Conservation (phyloP, 805 yeast genomes). For the Ogataea angusta region DNA sequence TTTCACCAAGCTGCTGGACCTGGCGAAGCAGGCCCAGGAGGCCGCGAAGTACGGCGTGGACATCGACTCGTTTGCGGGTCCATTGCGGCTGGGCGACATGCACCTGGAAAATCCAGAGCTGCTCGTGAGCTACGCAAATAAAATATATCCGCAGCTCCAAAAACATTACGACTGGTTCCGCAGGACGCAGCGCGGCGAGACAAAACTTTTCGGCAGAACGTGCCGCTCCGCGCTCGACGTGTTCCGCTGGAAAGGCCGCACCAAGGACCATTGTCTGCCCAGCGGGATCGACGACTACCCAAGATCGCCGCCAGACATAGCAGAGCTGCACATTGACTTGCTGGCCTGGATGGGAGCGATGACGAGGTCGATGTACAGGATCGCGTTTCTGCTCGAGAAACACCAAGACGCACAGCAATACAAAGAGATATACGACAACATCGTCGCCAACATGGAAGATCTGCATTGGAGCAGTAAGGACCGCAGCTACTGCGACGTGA, state of each 20-base stretch:
- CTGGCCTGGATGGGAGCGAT: slow-evolving; percentile 92
- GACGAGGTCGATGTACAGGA: slow-evolving; percentile 75
- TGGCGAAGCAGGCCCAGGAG: slow-evolving; percentile 32
- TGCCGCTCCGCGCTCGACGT: slow-evolving; percentile 54
- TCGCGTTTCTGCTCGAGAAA: slow-evolving; percentile 62
- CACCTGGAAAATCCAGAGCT: slow-evolving; percentile 59
- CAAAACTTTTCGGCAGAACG: slow-evolving; percentile 66
- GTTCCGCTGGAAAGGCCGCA: slow-evolving; percentile 93
- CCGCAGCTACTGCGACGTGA: slow-evolving; percentile 75
- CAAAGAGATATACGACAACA: slow-evolving; percentile 48
- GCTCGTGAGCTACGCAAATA: slow-evolving; percentile 52
- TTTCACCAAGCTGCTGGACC: slow-evolving; percentile 54
- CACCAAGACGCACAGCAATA: slow-evolving; percentile 58
- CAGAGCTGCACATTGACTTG: slow-evolving; percentile 88
- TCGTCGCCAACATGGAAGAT: slow-evolving; percentile 61
- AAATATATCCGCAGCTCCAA: slow-evolving; percentile 73
- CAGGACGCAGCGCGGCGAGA: slow-evolving; percentile 70
- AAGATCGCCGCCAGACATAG: slow-evolving; percentile 78
- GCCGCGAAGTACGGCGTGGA: slow-evolving; percentile 24
- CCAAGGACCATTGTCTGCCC: slow-evolving; percentile 79
- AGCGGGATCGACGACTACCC: slow-evolving; percentile 97
- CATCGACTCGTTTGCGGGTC: slow-evolving; percentile 22
- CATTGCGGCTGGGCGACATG: slow-evolving; percentile 43
- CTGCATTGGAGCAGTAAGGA: slow-evolving; percentile 77
- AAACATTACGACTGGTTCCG: slow-evolving; percentile 85